Evolutionary conservation across 257 asterid species (phyloP).

Genomic region (Gynochthodes officinalis): DNA sequence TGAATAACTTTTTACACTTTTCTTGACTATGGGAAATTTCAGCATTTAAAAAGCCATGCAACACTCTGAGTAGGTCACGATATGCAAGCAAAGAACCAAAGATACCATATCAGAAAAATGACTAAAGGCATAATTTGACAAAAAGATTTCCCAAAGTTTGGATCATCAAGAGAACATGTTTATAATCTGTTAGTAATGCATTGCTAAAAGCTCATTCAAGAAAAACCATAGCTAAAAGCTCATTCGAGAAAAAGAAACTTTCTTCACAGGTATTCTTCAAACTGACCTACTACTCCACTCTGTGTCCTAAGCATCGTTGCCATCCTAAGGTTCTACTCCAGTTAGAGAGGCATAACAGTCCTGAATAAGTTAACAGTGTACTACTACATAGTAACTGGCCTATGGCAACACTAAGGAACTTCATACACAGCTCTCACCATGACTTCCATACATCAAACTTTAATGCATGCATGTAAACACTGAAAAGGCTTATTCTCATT

Average conservation of each 20-base stretch:
- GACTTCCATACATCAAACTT: neutral
- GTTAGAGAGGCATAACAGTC: neutral
- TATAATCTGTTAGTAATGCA: neutral
- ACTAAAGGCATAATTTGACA: neutral
- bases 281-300: neutral
- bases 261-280: neutral
- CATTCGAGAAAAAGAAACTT: neutral
- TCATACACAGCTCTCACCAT: neutral
- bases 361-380: neutral
- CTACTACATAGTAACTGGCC: neutral
- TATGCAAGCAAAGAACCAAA: neutral
- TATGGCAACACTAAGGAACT: neutral
- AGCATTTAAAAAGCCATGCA: neutral
- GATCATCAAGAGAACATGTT: neutral
- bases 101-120: neutral
- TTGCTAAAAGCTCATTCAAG: neutral
- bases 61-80: neutral
- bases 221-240: neutral
- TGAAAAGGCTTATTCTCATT: neutral
- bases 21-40: neutral
- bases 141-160: neutral
- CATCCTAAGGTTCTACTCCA: neutral
- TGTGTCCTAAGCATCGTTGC: neutral
- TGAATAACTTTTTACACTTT: neutral
- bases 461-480: neutral